phyloP scores from a whole-genome alignment of 768 basidiomycete species.

The Tricholoma saponaceum region DNA sequence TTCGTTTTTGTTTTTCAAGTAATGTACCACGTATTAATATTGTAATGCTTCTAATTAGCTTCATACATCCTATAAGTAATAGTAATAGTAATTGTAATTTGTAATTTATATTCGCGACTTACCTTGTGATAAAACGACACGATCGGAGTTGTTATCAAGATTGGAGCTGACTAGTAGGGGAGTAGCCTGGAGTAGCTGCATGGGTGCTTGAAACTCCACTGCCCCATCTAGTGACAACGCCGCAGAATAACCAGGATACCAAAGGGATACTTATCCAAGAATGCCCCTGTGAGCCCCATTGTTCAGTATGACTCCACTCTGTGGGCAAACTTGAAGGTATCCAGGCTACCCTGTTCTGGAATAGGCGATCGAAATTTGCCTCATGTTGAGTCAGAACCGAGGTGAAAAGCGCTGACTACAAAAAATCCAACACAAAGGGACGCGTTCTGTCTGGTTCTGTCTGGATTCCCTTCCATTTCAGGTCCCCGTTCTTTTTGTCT shows the following conservation, averaged over 20 bases:
- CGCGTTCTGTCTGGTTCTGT: not conserved
- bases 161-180: not conserved
- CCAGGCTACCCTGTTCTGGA: not conserved
- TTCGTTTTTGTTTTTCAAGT: slow-evolving; percentile 10
- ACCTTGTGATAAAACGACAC: not conserved
- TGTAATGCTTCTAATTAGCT: too few species aligned
- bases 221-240: too few species aligned
- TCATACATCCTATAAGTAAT: not conserved
- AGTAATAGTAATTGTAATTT: too few species aligned
- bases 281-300: not conserved
- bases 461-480: slow-evolving; percentile 3
- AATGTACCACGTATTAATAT: not conserved
- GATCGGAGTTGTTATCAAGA: not conserved
- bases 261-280: not conserved
- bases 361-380: slow-evolving; percentile 12
- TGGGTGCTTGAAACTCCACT: too few species aligned
- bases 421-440: slow-evolving; percentile 9
- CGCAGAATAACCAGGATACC: not conserved
- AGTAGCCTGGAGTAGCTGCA: too few species aligned
- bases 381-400: slow-evolving; percentile 18
- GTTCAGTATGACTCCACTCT: not conserved
- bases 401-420: slow-evolving; percentile 5
- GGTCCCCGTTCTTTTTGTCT: slow-evolving; percentile 2
- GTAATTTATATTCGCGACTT: too few species aligned
- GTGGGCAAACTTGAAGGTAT: not conserved